phyloP scores from a whole-genome alignment of 2,329 filamentous ascomycete species.

The Biscogniauxia marginata region DNA sequence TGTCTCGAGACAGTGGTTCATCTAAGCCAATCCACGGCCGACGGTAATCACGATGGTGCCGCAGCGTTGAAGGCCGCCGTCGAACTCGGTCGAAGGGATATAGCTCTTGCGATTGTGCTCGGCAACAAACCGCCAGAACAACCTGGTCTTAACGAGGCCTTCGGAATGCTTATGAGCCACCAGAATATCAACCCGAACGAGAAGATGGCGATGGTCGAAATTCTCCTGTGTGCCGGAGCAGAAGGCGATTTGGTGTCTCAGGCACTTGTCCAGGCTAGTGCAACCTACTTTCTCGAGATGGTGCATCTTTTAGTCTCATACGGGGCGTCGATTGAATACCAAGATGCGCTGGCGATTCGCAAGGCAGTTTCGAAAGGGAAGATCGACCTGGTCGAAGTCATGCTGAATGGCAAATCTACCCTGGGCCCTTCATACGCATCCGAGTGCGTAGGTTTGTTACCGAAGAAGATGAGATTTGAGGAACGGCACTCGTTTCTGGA shows the following conservation, averaged over 20 bases:
- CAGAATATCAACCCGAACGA: slow-evolving; percentile 46
- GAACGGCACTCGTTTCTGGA: slow-evolving; percentile 45
- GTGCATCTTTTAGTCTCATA: slow-evolving; percentile 51
- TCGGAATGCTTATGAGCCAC: slow-evolving; percentile 46
- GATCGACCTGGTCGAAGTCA: slow-evolving; percentile 44
- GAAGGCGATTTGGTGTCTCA: slow-evolving; percentile 48
- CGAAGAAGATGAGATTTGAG: slow-evolving; percentile 45
- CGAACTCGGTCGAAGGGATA: slow-evolving; percentile 48
- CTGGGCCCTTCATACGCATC: slow-evolving; percentile 48
- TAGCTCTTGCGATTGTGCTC: slow-evolving; percentile 54
- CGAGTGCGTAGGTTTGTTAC: slow-evolving; percentile 48
- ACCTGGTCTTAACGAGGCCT: slow-evolving; percentile 49
- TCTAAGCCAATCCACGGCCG: slow-evolving; percentile 51
- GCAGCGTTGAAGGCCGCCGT: slow-evolving; percentile 53
- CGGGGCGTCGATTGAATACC: slow-evolving; percentile 54
- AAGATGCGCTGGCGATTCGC: slow-evolving; percentile 50
- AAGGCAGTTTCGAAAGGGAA: slow-evolving; percentile 47
- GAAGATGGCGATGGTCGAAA: slow-evolving; percentile 52
- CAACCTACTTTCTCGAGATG: slow-evolving; percentile 53
- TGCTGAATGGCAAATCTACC: slow-evolving; percentile 44
- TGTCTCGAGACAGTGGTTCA: slow-evolving; percentile 50
- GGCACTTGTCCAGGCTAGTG: slow-evolving; percentile 48
- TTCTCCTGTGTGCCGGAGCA: slow-evolving; percentile 58
- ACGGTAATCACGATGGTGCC: slow-evolving; percentile 51
- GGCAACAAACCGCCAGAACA: slow-evolving; percentile 51